phyloP scores from a whole-genome alignment of 2,329 filamentous ascomycete genomes.

The Leptographium radiaticola region DNA sequence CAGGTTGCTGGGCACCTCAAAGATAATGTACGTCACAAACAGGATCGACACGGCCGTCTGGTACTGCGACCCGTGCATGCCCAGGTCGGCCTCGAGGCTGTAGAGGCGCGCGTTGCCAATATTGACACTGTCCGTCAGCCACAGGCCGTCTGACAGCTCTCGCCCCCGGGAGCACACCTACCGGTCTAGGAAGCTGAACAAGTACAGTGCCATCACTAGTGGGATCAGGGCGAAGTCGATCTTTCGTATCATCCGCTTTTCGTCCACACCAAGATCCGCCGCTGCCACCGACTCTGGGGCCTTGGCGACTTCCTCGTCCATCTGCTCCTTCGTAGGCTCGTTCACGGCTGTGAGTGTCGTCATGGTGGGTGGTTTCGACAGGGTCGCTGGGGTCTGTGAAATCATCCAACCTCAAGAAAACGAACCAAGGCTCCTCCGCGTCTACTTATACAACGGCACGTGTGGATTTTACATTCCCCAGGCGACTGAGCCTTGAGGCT shows the following conservation, averaged over 20 bases:
- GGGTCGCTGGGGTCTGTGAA: too few species aligned
- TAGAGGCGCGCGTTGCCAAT: slow-evolving; percentile 60
- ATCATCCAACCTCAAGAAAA: background rate
- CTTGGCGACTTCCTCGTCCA: background rate
- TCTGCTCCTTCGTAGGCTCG: background rate
- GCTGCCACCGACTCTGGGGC: background rate
- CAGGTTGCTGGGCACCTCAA: slow-evolving; percentile 54
- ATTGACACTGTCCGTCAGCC: slow-evolving; percentile 31
- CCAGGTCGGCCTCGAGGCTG: slow-evolving; percentile 47
- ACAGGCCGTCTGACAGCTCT: background rate
- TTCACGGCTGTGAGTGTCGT: background rate
- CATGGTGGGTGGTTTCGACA: background rate
- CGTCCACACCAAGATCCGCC: slow-evolving; percentile 16
- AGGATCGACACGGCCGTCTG: slow-evolving; percentile 55
- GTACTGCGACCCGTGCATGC: slow-evolving; percentile 50
- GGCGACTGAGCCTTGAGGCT: too few species aligned
- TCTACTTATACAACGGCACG: too few species aligned
- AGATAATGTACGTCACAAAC: slow-evolving; percentile 50
- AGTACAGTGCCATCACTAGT: slow-evolving; percentile 55
- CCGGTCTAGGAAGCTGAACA: slow-evolving; percentile 65
- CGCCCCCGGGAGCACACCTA: slow-evolving; percentile 20
- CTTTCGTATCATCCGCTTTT: slow-evolving; percentile 49
- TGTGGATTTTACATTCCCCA: too few species aligned
- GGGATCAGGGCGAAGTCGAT: slow-evolving; percentile 52
- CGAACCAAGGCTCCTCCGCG: too few species aligned